Evolutionary conservation across 164 flowering plant genomes (phyloP).

Genomic region (Magnolia sinica): DNA sequence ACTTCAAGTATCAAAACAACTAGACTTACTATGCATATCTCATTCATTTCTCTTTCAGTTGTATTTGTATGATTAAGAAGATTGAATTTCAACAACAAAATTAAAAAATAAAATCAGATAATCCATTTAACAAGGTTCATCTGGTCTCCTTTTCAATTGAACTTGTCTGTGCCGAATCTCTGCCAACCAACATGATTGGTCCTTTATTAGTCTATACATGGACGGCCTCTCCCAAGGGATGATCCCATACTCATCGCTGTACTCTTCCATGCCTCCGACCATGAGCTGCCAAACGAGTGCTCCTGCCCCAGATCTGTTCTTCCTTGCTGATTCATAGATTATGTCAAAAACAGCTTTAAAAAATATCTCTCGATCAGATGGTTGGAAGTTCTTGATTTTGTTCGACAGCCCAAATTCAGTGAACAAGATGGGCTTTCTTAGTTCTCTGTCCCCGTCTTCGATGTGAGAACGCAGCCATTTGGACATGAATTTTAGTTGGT

Average conservation of each 20-base stretch:
- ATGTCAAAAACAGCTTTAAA: conserved; percentile 46
- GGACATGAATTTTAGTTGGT: conserved; percentile 49
- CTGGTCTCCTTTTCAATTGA: conserved; percentile 21
- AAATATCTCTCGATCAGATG: conserved; percentile 55
- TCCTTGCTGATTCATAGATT: conserved; percentile 68
- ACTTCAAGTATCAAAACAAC: not conserved
- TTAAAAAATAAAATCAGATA: not conserved
- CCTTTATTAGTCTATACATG: conserved; percentile 38
- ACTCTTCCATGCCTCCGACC: conserved; percentile 81
- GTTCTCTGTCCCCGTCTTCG: conserved; percentile 70
- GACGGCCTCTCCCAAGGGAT: conserved; percentile 70
- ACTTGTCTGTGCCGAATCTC: conserved; percentile 23
- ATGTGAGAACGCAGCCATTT: conserved; percentile 78
- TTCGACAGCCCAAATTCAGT: conserved; percentile 77
- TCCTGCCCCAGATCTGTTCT: conserved; percentile 69
- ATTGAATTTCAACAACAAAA: not conserved
- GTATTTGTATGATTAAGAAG: not conserved
- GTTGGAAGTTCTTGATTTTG: conserved; percentile 28
- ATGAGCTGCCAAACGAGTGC: conserved; percentile 79
- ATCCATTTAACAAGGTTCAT: conserved; percentile 37
- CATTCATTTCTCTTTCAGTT: not conserved
- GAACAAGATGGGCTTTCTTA: conserved; percentile 76
- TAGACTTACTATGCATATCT: not conserved
- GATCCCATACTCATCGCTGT: conserved; percentile 70
- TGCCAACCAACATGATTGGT: conserved; percentile 71